Base-by-base conservation (phyloP, 805 yeast species). In the Pichia sporocuriosa region DNA sequence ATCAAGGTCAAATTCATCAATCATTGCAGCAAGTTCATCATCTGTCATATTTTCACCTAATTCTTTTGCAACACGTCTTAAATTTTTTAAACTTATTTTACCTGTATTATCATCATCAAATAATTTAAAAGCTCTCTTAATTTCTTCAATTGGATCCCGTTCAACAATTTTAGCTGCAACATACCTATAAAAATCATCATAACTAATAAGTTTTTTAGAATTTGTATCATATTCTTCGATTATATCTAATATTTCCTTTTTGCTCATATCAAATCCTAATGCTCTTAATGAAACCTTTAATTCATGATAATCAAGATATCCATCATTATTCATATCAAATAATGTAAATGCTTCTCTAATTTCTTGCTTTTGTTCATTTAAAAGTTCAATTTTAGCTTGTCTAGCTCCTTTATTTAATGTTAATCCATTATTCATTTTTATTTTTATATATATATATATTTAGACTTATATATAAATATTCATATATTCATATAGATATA, bases 1-100 rank as follows among this genome's bases (percentile, higher is more conserved):
- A 59, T 93, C 97, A 39, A 89, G 66, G 64, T 93, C 99, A 58
- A 93, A 93, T 61, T 90, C 97, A 47, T 89, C 96, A 50, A 93
- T 93, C 98, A 93, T 93, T 4, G 97, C 97, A 51, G 84, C 73
- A 39, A 93, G 68, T 57, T 93, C 98, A 45, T 87, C 96, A 52
- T 93, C 99, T 6, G 86, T 80, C 44, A 93, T 66, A 52, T 82
- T 84, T 61, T 93, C 98, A 3, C 96, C 97, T 44, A 93, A 66
- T 51, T 90, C 97, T 52, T 84, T 84, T 10, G 97, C 93, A 2
- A 90, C 95, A 46, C 93, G 73, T 60, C 94, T 77, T 45, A 93
- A 70, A 57, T 88, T 84, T 50, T 89, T 73, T 37, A 90, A 67
- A 42, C 84, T 77, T 48, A 89, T 88, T 57, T 81, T 84, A 0